Conservation (phyloP, 2,329 filamentous ascomycete species). For the Cordyceps cateniannulata region DNA sequence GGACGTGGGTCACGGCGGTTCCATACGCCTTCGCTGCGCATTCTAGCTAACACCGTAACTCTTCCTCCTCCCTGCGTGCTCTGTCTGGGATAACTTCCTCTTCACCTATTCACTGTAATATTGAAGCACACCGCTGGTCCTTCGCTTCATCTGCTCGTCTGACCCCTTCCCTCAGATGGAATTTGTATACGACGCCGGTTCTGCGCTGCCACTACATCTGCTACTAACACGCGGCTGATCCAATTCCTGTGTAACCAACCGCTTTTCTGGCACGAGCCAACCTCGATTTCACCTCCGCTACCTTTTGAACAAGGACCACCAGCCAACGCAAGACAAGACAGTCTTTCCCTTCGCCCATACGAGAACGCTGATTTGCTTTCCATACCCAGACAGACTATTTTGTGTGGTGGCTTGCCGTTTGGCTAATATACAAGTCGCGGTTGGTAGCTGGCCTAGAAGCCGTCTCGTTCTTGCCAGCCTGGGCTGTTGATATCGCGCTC, state of each 20-base stretch:
- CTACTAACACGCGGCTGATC: conserved; percentile 12
- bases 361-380: neutral
- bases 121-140: neutral
- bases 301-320: neutral
- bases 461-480: conserved; percentile 20
- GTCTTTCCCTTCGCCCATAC: neutral
- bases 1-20: conserved; percentile 6
- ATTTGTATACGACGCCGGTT: neutral
- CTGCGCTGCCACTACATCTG: neutral
- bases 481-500: conserved; percentile 21
- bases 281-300: neutral
- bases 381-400: neutral
- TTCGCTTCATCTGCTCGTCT: neutral
- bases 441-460: conserved; percentile 2
- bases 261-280: conserved; percentile 5
- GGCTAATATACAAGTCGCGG: neutral
- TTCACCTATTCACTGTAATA: neutral
- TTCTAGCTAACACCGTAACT: conserved; percentile 6
- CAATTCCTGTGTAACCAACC: conserved; percentile 3
- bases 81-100: neutral
- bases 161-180: neutral
- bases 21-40: conserved; percentile 6
- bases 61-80: neutral
- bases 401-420: neutral
- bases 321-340: neutral